A percentile compares a stretch with the other conserved stretches of the same genome.
Conservation (phyloP, 176 grass and related monocot genomes). For the Neostapfia colusana region DNA sequence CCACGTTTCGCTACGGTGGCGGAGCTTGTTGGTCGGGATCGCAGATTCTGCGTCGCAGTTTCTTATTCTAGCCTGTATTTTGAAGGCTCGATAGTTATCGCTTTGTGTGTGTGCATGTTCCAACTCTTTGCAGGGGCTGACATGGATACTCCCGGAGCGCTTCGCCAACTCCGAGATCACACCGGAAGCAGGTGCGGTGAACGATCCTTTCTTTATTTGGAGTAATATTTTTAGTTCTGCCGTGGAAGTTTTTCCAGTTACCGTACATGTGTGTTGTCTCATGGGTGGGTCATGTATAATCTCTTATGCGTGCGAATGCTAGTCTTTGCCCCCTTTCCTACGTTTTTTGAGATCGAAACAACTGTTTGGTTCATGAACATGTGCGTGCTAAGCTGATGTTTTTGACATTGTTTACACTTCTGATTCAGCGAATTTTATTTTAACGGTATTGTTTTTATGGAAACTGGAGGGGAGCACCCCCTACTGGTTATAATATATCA, state of each 20-base stretch:
- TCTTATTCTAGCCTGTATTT: background rate
- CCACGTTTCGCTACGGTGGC: background rate
- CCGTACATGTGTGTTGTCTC: background rate
- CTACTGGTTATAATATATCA: too few relatives aligned
- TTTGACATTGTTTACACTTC: background rate
- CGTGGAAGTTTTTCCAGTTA: background rate
- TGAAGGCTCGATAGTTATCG: background rate
- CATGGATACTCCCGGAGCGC: conserved; percentile 91
- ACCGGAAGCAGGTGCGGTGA: conserved; percentile 82
- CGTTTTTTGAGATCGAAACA: too few relatives aligned
- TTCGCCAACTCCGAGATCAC: conserved; percentile 92
- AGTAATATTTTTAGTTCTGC: conserved; percentile 18
- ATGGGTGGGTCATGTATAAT: background rate
- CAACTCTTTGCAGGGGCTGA: conserved; percentile 59
- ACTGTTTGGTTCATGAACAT: background rate
- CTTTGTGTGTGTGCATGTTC: conserved; percentile 9
- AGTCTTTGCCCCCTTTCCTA: too few relatives aligned
- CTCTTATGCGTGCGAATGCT: background rate
- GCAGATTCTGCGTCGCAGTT: background rate
- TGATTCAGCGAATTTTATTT: conserved; percentile 12
- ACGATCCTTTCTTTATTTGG: background rate
- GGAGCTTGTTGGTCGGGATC: background rate
- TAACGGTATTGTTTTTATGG: background rate
- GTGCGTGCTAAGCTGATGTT: conserved; percentile 14
- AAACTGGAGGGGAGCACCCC: too few relatives aligned